These are phyloP conservation scores for Vaccinium myrtillus DNA, from an alignment of 148 eudicot genomes.

Conservation along the genomic window DNA sequence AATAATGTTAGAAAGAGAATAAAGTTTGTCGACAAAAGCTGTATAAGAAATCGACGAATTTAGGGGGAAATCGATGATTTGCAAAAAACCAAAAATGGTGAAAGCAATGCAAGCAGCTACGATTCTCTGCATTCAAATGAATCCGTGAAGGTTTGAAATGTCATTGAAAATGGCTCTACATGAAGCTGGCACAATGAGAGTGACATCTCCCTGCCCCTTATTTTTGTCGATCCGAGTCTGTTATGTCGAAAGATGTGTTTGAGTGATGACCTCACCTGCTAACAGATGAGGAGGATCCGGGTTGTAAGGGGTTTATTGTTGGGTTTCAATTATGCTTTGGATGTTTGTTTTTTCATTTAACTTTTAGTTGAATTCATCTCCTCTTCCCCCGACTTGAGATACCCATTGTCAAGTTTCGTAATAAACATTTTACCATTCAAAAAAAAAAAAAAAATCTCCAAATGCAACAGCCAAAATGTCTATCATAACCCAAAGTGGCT, in stretches of 20 bases:
- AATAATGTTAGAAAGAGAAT: not conserved
- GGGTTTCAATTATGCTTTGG: too few relatives aligned
- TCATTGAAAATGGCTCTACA: constrained; percentile 3
- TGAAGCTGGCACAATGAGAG: not conserved
- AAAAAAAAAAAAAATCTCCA: not conserved
- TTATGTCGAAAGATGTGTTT: too few relatives aligned
- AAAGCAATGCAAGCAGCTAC: constrained; percentile 10
- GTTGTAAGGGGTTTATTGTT: too few relatives aligned
- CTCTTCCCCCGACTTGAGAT: too few relatives aligned
- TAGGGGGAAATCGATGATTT: not conserved
- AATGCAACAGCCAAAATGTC: not conserved
- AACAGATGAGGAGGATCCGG: too few relatives aligned
- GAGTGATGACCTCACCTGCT: too few relatives aligned
- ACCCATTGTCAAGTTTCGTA: too few relatives aligned
- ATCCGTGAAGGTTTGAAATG: not conserved
- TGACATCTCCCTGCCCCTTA: not conserved
- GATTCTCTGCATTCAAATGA: not conserved
- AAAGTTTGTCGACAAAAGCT: not conserved
- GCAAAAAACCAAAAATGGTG: constrained; percentile 9
- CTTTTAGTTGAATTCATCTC: too few relatives aligned
- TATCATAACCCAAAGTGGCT: not conserved
- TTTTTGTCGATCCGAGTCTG: too few relatives aligned
- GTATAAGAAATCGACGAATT: not conserved
- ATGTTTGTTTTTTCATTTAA: too few relatives aligned
- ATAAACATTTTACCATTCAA: too few relatives aligned